These are phyloP conservation scores for Colletotrichum acutatum DNA, from an alignment of 2,329 filamentous ascomycete species.

Conservation along the genomic window DNA sequence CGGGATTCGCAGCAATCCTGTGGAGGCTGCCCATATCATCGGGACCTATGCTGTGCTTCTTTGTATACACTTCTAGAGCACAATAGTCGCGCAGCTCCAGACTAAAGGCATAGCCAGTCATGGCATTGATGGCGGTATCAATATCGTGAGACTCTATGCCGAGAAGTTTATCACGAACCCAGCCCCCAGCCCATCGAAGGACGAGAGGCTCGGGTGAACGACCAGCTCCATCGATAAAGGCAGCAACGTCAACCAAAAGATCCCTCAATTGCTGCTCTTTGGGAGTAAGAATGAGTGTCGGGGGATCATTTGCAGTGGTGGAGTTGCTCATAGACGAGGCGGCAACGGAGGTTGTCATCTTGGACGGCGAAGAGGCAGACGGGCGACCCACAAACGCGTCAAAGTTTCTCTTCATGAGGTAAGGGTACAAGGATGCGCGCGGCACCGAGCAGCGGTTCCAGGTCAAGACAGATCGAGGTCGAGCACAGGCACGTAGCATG, in stretches of 20 bases:
- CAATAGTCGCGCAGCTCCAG: slow-evolving; percentile 76
- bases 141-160: slow-evolving; percentile 81
- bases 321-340: slow-evolving; percentile 8
- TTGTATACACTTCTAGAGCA: slow-evolving; percentile 65
- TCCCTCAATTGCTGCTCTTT: slow-evolving; percentile 77
- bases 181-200: slow-evolving; percentile 85
- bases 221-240: slow-evolving; percentile 68
- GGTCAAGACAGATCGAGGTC: not conserved
- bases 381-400: slow-evolving; percentile 25
- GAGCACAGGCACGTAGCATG: slow-evolving; percentile 28
- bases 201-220: slow-evolving; percentile 65
- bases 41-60: slow-evolving; percentile 67
- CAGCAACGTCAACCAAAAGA: slow-evolving; percentile 86
- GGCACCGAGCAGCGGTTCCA: slow-evolving; percentile 4
- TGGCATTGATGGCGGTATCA: slow-evolving; percentile 85
- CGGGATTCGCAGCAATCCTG: slow-evolving; percentile 91
- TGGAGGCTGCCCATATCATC: slow-evolving; percentile 80
- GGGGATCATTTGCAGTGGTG: not conserved
- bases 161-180: slow-evolving; percentile 87
- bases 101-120: slow-evolving; percentile 85
- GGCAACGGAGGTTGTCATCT: slow-evolving; percentile 34
- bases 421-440: not conserved
- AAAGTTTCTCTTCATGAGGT: slow-evolving; percentile 35
- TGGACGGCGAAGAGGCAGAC: slow-evolving; percentile 3
- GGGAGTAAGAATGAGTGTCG: slow-evolving; percentile 68